phyloP scores from a whole-genome alignment of 2,329 filamentous ascomycete species.

The Beauveria asiatica region DNA sequence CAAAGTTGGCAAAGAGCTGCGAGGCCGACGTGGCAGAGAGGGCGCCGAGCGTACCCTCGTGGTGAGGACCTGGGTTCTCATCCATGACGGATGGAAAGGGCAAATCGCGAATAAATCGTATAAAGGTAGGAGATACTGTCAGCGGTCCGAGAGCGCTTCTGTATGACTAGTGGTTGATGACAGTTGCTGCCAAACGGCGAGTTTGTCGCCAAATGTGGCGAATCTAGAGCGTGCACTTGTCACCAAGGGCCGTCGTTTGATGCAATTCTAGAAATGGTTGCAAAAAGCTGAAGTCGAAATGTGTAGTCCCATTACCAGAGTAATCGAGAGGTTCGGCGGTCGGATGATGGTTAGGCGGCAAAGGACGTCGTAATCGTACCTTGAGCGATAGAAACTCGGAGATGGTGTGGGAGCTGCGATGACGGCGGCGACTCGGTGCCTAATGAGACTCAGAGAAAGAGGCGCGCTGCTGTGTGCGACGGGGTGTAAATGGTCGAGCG shows the following conservation, averaged over 20 bases:
- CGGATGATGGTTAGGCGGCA: constrained; percentile 4
- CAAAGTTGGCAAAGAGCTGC: constrained; percentile 29
- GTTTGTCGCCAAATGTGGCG: not conserved
- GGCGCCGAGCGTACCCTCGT: constrained; percentile 22
- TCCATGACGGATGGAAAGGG: constrained; percentile 24
- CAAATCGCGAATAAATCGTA: not conserved
- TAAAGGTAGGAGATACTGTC: not conserved
- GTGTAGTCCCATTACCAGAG: not conserved
- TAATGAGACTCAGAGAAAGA: not conserved
- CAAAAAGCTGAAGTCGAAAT: not conserved
- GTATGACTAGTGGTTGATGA: not conserved
- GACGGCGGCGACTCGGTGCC: constrained; percentile 11
- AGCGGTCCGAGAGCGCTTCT: not conserved
- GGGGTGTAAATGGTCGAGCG: too few species aligned
- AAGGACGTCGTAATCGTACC: constrained; percentile 5
- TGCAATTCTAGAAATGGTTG: not conserved
- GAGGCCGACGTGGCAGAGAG: constrained; percentile 25
- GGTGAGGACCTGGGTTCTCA: constrained; percentile 28
- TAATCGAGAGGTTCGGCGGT: not conserved
- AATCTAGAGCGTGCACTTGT: not conserved
- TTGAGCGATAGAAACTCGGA: not conserved
- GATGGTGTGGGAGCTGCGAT: constrained; percentile 6
- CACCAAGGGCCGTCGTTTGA: not conserved
- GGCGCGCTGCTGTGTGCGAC: too few species aligned
- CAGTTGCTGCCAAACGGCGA: not conserved